Base-by-base conservation (phyloP, 768 basidiomycete genomes). In the Leucocoprinus leucothites region DNA sequence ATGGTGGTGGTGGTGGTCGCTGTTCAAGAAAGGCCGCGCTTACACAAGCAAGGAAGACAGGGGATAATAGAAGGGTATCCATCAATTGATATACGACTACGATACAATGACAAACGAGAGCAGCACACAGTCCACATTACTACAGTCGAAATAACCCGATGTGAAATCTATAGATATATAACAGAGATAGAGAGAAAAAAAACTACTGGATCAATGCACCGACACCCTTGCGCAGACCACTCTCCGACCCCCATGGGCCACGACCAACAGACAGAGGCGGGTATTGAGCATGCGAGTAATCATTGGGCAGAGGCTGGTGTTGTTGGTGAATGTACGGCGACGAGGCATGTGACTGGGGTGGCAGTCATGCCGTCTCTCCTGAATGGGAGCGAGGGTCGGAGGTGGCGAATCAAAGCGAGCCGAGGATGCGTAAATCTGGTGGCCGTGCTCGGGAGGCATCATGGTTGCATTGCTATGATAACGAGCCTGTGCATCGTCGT, bases 321-420 rank as follows among this genome's bases (percentile, higher is more conserved):
- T 75, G 69, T 11, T 78, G 73, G 35, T 75, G 75, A 16, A 77
- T 67, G 58, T 79, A 78, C 1, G 73, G 65, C 16, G 62, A 65
- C 1, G 65, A 58, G n/a, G 71, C 53, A 35, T 70, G 66, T 7
- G 67, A 62, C 9, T 66, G 69, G 63, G 64, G 22, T 59, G 69
- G 54, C 63, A 59, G 1, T 64, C 71, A 50, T 67, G 71, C 56
- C 68, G 69, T 56, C 71, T 70, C 28, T 71, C 73, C 47, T 84
- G 82, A 36, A 84, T 82, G 2, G 82, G 82, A 19, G 82, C 82
- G 26, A 85, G 68, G 6, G 71, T 74, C 0, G 81, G 82, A 25
- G 83, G 82, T 0, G 82, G 82, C 0, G 79, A 81, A 19, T 75
- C 73, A 53, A 79, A 81, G 36, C 81, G 69, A 60, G 64, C 56